Evolutionary conservation across 2,329 filamentous ascomycete species (phyloP).

Genomic region (Zymoseptoria passerinii): DNA sequence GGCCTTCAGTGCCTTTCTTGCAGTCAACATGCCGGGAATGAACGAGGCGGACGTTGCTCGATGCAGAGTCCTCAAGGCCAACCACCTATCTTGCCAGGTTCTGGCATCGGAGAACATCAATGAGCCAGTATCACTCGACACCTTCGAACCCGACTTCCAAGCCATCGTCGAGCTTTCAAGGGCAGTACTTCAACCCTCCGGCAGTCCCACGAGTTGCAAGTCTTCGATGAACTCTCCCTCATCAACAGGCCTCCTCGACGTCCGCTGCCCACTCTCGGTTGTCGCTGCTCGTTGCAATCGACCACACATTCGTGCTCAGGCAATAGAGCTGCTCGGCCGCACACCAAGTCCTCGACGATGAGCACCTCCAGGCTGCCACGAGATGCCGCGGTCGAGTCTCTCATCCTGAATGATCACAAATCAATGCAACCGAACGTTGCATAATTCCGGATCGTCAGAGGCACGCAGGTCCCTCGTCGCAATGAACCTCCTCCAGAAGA

Average conservation of each 20-base stretch:
- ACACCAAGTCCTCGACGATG: constrained; percentile 1
- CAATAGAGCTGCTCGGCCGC: constrained; percentile 11
- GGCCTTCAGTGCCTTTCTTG: constrained; percentile 25
- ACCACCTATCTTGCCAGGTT: constrained; percentile 27
- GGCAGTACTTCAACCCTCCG: constrained; percentile 15
- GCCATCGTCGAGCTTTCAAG: constrained; percentile 26
- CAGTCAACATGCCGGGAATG: constrained; percentile 22
- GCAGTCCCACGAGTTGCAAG: constrained; percentile 5
- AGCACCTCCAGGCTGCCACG: not conserved
- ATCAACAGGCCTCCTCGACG: constrained; percentile 14
- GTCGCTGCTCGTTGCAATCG: constrained; percentile 20
- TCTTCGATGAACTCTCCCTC: constrained; percentile 6
- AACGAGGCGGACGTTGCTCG: constrained; percentile 21
- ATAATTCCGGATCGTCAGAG: not conserved
- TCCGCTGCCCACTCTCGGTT: constrained; percentile 21
- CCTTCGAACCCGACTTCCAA: constrained; percentile 22
- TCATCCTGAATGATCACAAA: not conserved
- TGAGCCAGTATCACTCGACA: constrained; percentile 9
- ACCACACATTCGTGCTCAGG: constrained; percentile 10
- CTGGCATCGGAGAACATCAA: constrained; percentile 20
- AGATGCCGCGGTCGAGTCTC: not conserved
- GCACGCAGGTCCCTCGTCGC: not conserved
- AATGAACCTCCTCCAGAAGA: not conserved
- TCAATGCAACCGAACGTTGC: not conserved
- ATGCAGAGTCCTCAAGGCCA: constrained; percentile 27